Conservation (phyloP, 2,329 filamentous ascomycete genomes). For the Raffaelea deltoideospora region DNA sequence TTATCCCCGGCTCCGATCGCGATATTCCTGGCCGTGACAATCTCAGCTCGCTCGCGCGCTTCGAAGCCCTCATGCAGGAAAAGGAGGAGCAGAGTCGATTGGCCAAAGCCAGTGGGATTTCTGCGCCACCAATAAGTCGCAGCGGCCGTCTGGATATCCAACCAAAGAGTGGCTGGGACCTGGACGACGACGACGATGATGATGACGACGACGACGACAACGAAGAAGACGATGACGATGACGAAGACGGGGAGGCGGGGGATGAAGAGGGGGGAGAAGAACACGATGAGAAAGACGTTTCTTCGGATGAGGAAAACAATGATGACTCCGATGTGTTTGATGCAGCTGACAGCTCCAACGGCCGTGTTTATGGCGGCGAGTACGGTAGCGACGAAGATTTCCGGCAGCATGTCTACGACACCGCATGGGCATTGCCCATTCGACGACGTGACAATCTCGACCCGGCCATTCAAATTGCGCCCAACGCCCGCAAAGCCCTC, state of each 20-base stretch:
- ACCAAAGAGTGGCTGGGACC: slow-evolving; percentile 34
- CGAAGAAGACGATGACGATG: slow-evolving; percentile 28
- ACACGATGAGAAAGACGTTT: slow-evolving; percentile 9
- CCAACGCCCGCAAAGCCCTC: slow-evolving; percentile 32
- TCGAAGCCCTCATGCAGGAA: slow-evolving; percentile 51
- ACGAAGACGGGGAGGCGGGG: slow-evolving; percentile 25
- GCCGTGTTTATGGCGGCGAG: too few species aligned
- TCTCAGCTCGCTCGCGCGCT: slow-evolving; percentile 47
- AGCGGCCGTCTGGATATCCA: slow-evolving; percentile 10
- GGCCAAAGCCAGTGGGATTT: too few species aligned
- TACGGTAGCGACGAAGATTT: slow-evolving; percentile 9
- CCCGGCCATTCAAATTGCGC: slow-evolving; percentile 20
- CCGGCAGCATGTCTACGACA: background rate
- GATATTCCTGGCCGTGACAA: slow-evolving; percentile 44
- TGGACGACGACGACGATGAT: slow-evolving; percentile 31
- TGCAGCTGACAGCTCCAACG: too few species aligned
- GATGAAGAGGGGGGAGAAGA: slow-evolving; percentile 22
- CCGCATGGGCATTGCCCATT: background rate
- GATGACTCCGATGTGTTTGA: too few species aligned
- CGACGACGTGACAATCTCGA: slow-evolving; percentile 1
- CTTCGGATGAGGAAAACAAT: too few species aligned
- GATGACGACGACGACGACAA: slow-evolving; percentile 23
- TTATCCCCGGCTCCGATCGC: slow-evolving; percentile 43
- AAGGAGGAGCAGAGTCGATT: slow-evolving; percentile 30
- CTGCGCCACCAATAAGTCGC: too few species aligned